Conservation (phyloP, 1,284 basidiomycete species). For the Rhodotorula sp. region DNA sequence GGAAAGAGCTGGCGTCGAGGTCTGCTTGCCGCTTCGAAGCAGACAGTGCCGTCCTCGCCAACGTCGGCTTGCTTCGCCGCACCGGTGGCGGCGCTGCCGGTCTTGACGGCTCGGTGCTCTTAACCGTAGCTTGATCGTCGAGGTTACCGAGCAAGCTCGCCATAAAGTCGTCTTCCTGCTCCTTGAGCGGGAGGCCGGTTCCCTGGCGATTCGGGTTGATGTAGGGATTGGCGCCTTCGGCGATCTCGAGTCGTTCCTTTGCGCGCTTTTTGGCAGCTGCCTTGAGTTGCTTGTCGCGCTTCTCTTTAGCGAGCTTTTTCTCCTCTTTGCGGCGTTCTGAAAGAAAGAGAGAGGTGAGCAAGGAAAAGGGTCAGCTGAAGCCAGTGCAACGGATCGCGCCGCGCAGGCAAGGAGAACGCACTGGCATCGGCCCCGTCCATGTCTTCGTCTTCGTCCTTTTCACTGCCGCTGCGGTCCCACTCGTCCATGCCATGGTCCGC, state of each 20-base stretch:
- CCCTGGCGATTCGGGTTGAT: slow-evolving; percentile 43
- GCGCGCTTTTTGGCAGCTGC: slow-evolving; percentile 34
- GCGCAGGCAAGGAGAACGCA: no score
- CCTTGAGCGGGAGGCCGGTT: slow-evolving; percentile 50
- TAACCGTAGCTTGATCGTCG: slow-evolving; percentile 52
- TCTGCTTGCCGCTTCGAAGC: slow-evolving; percentile 33
- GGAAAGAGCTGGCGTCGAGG: slow-evolving; percentile 14
- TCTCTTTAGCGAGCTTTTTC: slow-evolving; percentile 41
- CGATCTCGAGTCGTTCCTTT: slow-evolving; percentile 51
- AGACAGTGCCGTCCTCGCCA: slow-evolving; percentile 17
- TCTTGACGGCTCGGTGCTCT: slow-evolving; percentile 28
- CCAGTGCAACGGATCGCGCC: accelerated
- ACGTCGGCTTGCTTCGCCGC: slow-evolving; percentile 9
- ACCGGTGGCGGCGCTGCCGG: slow-evolving; percentile 8
- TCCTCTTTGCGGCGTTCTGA: slow-evolving; percentile 23
- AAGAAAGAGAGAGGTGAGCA: neutral
- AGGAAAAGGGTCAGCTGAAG: neutral
- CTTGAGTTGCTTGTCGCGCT: slow-evolving; percentile 33
- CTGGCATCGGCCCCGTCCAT: slow-evolving; percentile 2
- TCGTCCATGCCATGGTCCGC: slow-evolving; percentile 96
- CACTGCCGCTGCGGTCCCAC: slow-evolving; percentile 60
- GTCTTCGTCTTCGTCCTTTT: slow-evolving; percentile 47
- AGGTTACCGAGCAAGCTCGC: slow-evolving; percentile 67
- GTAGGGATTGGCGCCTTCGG: slow-evolving; percentile 50
- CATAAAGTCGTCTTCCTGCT: slow-evolving; percentile 85